Evolutionary conservation across 1,284 basidiomycete genomes (phyloP), one percentile per base, ranked within the genome.

Genomic region (Heterobasidion parviporum): DNA sequence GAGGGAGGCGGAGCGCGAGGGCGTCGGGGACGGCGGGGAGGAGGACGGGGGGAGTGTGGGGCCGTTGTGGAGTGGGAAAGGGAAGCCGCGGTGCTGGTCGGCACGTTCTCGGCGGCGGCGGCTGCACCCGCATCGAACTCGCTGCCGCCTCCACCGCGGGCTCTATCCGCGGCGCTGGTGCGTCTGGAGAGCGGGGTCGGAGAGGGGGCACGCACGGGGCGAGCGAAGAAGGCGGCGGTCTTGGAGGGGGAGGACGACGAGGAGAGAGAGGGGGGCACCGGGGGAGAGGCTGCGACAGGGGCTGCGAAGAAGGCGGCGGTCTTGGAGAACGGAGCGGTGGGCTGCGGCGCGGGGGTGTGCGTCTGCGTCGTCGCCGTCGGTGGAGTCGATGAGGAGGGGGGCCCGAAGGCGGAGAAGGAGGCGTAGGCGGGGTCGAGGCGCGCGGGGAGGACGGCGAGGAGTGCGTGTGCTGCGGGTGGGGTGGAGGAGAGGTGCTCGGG

Each of bases 201-300:
- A 38, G 35, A 8, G 58, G 53, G 3, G 2, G 10, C n/a, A 4
- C 38, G 38, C 2, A 41, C n/a, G 38, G 38, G 58, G 38, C 54
- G 51, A 18, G 59, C 53, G 41, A 60, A 60, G 54, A 60, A 60
- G 12, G 59, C 59, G 2, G 58, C 50, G 14, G 59, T 60, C 48
- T 60, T 60, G 10, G 59, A 56, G 10, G 34, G n/a, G 15, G 38
- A 41, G 12, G 38, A 12, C 3, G 52, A 33, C 3, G 52, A 38
- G 7, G 50, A 38, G 10, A 57, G 53, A 4, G 34, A 32, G 20
- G 3, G n/a, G 12, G 3, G 10, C 12, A 43, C 44, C 6, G 52
- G 38, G 15, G n/a, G 52, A 14, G 52, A 41, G 10, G 38, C 38
- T 8, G 38, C 10, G 12, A 41, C 38, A 12, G 38, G 38, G 10